Evolutionary conservation across 148 eudicot species (phyloP).

Genomic region (Oxyria digyna): DNA sequence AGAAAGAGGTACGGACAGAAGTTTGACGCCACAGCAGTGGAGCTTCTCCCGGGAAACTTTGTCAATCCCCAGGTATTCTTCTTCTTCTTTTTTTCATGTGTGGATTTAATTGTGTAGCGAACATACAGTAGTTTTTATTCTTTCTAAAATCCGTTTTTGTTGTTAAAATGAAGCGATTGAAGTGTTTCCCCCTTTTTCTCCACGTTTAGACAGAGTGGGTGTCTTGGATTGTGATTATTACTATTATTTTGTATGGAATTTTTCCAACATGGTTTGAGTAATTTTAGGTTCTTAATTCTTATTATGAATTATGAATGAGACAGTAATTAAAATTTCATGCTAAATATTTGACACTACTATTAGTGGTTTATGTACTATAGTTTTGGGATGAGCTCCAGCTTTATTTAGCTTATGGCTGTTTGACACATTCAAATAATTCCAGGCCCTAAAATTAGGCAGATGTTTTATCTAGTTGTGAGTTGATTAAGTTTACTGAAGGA

Average conservation of each 20-base stretch:
- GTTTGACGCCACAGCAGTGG: constrained; percentile 31
- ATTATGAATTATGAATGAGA: background rate
- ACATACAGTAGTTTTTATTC: background rate
- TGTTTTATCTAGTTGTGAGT: too few species aligned
- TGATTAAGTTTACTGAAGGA: too few species aligned
- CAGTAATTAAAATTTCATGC: too few species aligned
- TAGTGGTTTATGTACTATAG: too few species aligned
- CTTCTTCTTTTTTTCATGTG: background rate
- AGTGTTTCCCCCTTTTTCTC: background rate
- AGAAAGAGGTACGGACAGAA: constrained; percentile 55
- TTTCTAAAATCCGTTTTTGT: background rate
- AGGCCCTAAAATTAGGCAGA: background rate
- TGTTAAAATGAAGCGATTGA: background rate
- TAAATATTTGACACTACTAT: too few species aligned
- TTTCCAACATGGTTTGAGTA: background rate
- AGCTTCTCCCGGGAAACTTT: constrained; percentile 61
- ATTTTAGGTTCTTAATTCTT: background rate
- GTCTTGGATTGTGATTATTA: background rate
- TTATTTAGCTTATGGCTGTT: background rate
- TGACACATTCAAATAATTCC: background rate
- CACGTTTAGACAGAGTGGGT: background rate
- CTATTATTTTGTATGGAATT: background rate
- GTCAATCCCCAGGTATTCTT: constrained; percentile 44
- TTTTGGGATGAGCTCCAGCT: too few species aligned
- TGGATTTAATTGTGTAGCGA: too few species aligned